phyloP scores from a whole-genome alignment of 768 basidiomycete genomes.

The Royoungia palumana region DNA sequence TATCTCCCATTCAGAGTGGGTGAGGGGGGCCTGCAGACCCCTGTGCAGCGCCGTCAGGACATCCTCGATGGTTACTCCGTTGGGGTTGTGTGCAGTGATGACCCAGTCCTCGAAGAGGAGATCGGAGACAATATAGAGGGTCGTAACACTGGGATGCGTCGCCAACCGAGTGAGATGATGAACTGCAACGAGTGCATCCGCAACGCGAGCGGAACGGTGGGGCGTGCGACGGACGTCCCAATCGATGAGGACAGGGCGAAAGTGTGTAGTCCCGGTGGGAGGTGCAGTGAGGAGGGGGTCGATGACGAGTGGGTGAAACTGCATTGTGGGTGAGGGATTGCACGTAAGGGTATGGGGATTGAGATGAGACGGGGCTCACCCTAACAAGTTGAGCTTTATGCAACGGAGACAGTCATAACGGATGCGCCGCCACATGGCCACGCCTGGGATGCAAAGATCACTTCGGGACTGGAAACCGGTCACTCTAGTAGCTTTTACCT shows the following conservation, averaged over 20 bases:
- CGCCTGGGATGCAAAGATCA: neutral
- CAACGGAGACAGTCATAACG: neutral
- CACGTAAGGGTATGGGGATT: neutral
- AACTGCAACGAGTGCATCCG: slow-evolving; percentile 3
- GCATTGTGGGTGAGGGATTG: slow-evolving; percentile 13
- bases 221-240: slow-evolving; percentile 55
- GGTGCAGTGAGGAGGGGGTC: slow-evolving; percentile 16
- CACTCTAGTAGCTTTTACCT: slow-evolving; percentile 14
- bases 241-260: slow-evolving; percentile 27
- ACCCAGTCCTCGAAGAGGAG: slow-evolving; percentile 44
- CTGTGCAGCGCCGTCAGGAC: slow-evolving; percentile 46
- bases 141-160: slow-evolving; percentile 39
- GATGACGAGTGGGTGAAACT: slow-evolving; percentile 13
- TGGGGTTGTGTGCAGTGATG: slow-evolving; percentile 38
- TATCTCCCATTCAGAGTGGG: slow-evolving; percentile 40
- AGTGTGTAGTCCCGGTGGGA: slow-evolving; percentile 9
- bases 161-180: slow-evolving; percentile 39
- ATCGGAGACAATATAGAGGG: slow-evolving; percentile 44
- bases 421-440: neutral
- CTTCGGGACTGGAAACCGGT: slow-evolving; percentile 6
- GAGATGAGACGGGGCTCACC: neutral
- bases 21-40: slow-evolving; percentile 38
- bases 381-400: slow-evolving; percentile 17
- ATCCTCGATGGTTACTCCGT: slow-evolving; percentile 51
- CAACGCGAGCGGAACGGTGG: slow-evolving; percentile 17